These are phyloP conservation scores for Fraxinus ornus DNA, from an alignment of 305 asterid species.

Conservation along the genomic window DNA sequence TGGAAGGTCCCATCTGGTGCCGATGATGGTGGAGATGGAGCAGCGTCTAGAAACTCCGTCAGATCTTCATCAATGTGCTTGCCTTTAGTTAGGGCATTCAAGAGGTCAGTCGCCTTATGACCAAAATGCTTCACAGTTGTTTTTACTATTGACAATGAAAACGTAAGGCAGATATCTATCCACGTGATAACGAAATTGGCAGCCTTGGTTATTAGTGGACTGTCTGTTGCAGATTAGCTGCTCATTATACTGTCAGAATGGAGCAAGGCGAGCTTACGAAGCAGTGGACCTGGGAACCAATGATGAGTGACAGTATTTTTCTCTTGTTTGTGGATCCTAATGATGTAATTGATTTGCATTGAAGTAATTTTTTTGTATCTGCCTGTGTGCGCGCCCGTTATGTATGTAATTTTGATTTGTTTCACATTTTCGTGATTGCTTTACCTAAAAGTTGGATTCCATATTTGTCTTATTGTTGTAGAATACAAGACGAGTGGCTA, in stretches of 20 bases:
- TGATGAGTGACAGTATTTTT: slow-evolving; percentile 83
- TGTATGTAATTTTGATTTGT: not conserved
- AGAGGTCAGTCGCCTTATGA: slow-evolving; percentile 56
- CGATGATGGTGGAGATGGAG: slow-evolving; percentile 88
- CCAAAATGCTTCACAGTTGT: slow-evolving; percentile 15
- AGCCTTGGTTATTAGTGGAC: slow-evolving; percentile 23
- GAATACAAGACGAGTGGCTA: slow-evolving; percentile 81
- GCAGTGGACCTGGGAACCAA: slow-evolving; percentile 97
- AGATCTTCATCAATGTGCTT: slow-evolving; percentile 69
- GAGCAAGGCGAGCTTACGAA: slow-evolving; percentile 69
- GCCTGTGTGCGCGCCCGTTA: not conserved
- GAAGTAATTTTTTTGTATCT: slow-evolving; percentile 20
- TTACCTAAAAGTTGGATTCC: slow-evolving; percentile 23
- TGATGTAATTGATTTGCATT: slow-evolving; percentile 59
- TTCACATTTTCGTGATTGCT: slow-evolving; percentile 7
- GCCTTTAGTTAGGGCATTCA: slow-evolving; percentile 81
- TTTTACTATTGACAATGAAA: slow-evolving; percentile 19
- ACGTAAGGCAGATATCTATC: not conserved
- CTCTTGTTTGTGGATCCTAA: slow-evolving; percentile 91
- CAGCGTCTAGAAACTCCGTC: slow-evolving; percentile 73
- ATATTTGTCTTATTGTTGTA: slow-evolving; percentile 43
- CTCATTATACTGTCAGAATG: slow-evolving; percentile 68
- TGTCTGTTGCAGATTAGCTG: slow-evolving; percentile 62
- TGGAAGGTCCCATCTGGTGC: slow-evolving; percentile 93
- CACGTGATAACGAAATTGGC: slow-evolving; percentile 11